Conservation (phyloP, 352 stramenopile genomes). For the Globisporangium ultimum region DNA sequence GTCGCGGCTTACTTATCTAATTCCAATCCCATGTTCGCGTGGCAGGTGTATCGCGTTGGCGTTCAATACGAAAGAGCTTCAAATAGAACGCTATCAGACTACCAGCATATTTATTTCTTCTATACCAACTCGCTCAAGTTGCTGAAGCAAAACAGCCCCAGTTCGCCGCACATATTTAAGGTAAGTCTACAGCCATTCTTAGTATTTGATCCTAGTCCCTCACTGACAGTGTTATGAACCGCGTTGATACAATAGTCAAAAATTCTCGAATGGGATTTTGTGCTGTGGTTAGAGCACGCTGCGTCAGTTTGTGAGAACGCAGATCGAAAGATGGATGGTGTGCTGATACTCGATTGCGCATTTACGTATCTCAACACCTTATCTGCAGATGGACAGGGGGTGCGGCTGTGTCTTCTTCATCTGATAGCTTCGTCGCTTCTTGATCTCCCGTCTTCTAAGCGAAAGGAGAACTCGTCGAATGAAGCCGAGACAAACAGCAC, state of each 20-base stretch:
- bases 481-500: conserved; percentile 2
- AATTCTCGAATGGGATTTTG: conserved; percentile 43
- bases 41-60: conserved; percentile 55
- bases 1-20: neutral
- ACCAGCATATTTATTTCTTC: conserved; percentile 31
- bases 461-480: neutral
- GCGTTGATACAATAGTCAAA: conserved; percentile 24
- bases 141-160: conserved; percentile 3
- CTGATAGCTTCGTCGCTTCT: conserved; percentile 9
- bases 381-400: neutral
- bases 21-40: neutral
- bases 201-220: neutral
- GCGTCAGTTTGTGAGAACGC: conserved; percentile 37
- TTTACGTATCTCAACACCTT: conserved; percentile 28
- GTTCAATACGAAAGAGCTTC: conserved; percentile 54
- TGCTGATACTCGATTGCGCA: conserved; percentile 35
- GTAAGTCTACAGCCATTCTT: conserved; percentile 1
- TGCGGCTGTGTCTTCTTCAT: conserved; percentile 6
- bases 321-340: conserved; percentile 24
- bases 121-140: conserved; percentile 28
- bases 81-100: conserved; percentile 23
- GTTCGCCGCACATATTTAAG: conserved; percentile 5
- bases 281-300: conserved; percentile 66
- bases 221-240: neutral
- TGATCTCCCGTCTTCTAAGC: neutral